Evolutionary conservation across 257 asterid species (phyloP), one percentile per base, ranked within the genome.

Genomic region (Solanum virginianum): DNA sequence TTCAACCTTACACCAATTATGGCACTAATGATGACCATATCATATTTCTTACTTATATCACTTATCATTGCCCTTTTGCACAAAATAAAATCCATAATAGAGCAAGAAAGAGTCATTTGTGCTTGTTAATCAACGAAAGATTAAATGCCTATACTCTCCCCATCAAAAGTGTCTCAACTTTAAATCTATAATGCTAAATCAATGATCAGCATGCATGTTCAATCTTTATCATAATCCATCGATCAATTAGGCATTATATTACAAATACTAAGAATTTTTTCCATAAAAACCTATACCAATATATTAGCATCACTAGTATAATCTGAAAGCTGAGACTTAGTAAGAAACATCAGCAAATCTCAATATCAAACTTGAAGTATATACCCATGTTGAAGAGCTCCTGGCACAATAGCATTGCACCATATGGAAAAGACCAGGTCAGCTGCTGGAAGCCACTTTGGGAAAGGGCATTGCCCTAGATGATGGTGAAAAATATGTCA

Each of bases 351-450:
- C 89, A 94, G 84, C 95, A 94, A 54, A 93, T n/a, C 66, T 93
- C 97, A 10, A 98, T 92, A 7, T 95, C 97, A 80, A 97, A 97
- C 86, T 93, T 94, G 81, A 97, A 90, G 41, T 94, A 88, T 0
- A 97, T 92, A 57, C 98, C 98, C 98, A 97, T 92, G 85, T 98
- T 95, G 82, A 95, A 94, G 39, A 97, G 98, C 88, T 95, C 99
- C 89, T 95, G 98, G 56, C 91, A 92, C 2, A 95, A 92, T 10
- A 95, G 69, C 94, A 95, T 97, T 0, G 98, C 98, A 85, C 98
- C 99, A 15, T 95, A 94, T 0, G 99, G 99, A 83, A 95, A 0
- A 98, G 98, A 1, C 97, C 98, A 18, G 99, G 96, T 29, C 98
- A 97, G 83, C 95, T 97, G 57, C 87, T 97, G 75, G 98, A 97